Base-by-base conservation (phyloP, 129 eudicot genomes). In the Centella asiatica region DNA sequence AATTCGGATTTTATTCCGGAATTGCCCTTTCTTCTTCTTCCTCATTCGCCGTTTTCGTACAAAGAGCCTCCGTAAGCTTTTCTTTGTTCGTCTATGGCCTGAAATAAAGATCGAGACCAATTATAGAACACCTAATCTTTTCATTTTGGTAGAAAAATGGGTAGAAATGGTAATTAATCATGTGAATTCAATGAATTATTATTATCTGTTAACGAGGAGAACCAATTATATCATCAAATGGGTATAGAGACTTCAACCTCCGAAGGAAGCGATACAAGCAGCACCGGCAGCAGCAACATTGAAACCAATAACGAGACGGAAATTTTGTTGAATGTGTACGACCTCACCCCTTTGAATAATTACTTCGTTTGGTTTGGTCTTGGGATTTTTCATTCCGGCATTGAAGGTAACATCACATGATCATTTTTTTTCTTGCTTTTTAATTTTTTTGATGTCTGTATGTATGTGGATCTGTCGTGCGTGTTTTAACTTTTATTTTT, bases 311-410 rank as follows among this genome's bases (percentile, higher is more conserved):
- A 20, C 55, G 77, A 69, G 36, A 69, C 64, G 72, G 80, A 79
- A 75, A 66, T 79, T 36, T 46, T 76, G n/a, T 64, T 83, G 67
- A 83, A 83, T 64, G 73, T 83, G 20, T 83, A 83, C 53, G 89
- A 83, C 48, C 89, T 79, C 31, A 79, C 89, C 8, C 83, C 89
- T 60, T 39, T 79, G 40, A 83, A 83, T 73, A 37, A 62, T 66
- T 83, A 83, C 59, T 60, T 77, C 68, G 55, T 70, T 47, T 83
- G 85, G 80, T 61, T 83, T 53, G 89, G 89, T 69, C 65, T 83
- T 44, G 89, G 89, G 42, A 50, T 83, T 61, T 83, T 83, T 20
- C 89, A 83, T 76, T 75, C 89, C n/a, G 89, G 89, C 32, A 72
- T 83, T 64, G 80, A 83, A 83, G 89, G 89, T 83, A 17, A 70